These are phyloP conservation scores for Rhexocercosporidium sp. DNA, from an alignment of 2,329 filamentous ascomycete species.

Conservation along the genomic window DNA sequence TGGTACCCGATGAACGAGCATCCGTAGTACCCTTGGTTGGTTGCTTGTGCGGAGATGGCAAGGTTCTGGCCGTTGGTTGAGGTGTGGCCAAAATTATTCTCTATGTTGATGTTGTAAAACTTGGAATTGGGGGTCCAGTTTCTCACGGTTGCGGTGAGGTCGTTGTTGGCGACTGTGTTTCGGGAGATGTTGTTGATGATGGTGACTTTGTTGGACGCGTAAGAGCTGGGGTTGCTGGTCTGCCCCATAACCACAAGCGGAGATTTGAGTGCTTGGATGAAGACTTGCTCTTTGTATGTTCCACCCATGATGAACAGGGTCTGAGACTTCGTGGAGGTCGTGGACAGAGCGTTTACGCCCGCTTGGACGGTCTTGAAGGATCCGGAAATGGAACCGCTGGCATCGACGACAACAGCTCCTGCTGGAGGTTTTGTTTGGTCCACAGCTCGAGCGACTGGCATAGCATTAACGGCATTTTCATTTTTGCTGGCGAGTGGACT, in stretches of 20 bases:
- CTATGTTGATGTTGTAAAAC: conserved; percentile 63
- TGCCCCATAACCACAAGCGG: conserved; percentile 60
- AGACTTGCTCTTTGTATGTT: conserved; percentile 62
- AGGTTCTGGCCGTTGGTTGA: conserved; percentile 54
- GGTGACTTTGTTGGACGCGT: conserved; percentile 56
- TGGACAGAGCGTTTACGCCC: conserved; percentile 46
- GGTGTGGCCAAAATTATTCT: conserved; percentile 36
- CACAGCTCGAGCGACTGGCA: not conserved
- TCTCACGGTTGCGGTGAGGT: conserved; percentile 41
- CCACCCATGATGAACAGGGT: conserved; percentile 61
- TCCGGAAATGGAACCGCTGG: conserved; percentile 44
- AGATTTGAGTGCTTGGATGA: conserved; percentile 51
- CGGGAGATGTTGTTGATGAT: conserved; percentile 48
- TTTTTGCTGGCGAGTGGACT: not conserved
- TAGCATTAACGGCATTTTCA: not conserved
- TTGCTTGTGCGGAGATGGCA: conserved; percentile 57
- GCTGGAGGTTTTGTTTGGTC: conserved; percentile 42
- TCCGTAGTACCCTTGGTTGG: conserved; percentile 62
- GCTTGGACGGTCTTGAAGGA: conserved; percentile 31
- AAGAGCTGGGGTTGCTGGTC: conserved; percentile 51
- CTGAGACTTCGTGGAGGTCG: conserved; percentile 49
- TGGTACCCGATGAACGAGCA: conserved; percentile 60
- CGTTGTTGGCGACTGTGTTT: conserved; percentile 49
- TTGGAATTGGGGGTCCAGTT: conserved; percentile 52
- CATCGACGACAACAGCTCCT: conserved; percentile 52